Base-by-base conservation (phyloP, 2,329 filamentous ascomycete genomes). In the Dactylellina drechsleri region DNA sequence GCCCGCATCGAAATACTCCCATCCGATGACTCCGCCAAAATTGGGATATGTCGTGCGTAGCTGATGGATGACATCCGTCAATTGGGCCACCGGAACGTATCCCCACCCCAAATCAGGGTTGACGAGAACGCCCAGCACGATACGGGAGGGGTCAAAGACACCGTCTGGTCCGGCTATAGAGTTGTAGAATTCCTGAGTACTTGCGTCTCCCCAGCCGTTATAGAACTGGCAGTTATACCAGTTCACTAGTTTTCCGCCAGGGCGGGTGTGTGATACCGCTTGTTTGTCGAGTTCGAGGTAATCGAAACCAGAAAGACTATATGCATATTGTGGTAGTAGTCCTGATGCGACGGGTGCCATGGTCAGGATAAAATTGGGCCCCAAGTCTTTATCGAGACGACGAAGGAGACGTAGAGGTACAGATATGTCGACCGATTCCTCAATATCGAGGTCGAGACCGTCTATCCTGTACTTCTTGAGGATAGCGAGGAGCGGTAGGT, bases 191-290 rank as follows among this genome's bases (percentile, higher is more conserved):
- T 79, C 43, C 5, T 28, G 3, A 23, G 79, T 13, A 82, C 82
- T 1, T 79, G 83, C 83, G 60, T 85, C 84, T 18, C 85, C 85
- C 84, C 84, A 86, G 0, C 84, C 84, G 65, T 84, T 85, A 79
- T 86, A 86, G 78, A 86, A 85, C 66, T 86, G 85, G 40, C 83
- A 83, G 71, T 85, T 85, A 75, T 85, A 86, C 84, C 84, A 86
- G 0, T 81, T 81, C 5, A 86, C 82, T 47, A 83, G 77, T 26
- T 79, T 73, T 0, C 81, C 81, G 71, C 76, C 36, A 4, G 71
- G 64, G 12, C 65, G 50, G 79, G 76, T 62, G 2, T 13, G 26
- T 1, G 64, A 67, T 15, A 64, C 16, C 7, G 71, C 64, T 18
- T 36, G n/a, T 7, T 76, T 76, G 74, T 85, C 84, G 0, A 86